These are phyloP conservation scores for Neonothopanus nambi DNA, from an alignment of 1,284 basidiomycete genomes.

Conservation along the genomic window DNA sequence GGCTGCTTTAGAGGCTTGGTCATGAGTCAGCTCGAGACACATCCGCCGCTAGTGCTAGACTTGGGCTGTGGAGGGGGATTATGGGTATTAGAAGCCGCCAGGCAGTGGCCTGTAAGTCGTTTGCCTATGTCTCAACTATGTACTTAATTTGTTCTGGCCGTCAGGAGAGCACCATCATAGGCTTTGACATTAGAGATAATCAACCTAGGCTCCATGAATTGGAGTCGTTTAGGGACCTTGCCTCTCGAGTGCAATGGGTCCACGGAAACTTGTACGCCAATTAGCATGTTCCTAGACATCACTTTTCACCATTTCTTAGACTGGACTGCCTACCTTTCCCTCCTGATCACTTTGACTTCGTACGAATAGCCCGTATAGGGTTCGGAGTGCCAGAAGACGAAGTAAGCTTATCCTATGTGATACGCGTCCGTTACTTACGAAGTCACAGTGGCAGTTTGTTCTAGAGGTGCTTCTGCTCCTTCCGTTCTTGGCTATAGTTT, in stretches of 20 bases:
- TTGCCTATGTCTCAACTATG: slow-evolving; percentile 2
- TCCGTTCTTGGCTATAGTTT: slow-evolving; percentile 12
- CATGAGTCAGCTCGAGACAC: slow-evolving; percentile 49
- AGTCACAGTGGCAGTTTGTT: slow-evolving; percentile 48
- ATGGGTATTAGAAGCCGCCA: slow-evolving; percentile 70
- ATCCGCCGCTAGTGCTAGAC: slow-evolving; percentile 61
- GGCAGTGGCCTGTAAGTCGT: slow-evolving; percentile 57
- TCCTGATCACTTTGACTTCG: slow-evolving; percentile 58
- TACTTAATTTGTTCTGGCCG: slow-evolving; percentile 9
- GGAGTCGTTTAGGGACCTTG: slow-evolving; percentile 37
- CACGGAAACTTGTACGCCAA: slow-evolving; percentile 62
- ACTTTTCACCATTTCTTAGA: slow-evolving; percentile 33
- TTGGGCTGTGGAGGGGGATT: slow-evolving; percentile 82
- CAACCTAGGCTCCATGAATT: slow-evolving; percentile 55
- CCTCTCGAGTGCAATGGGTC: slow-evolving; percentile 60
- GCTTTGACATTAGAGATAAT: slow-evolving; percentile 55
- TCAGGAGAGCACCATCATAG: slow-evolving; percentile 57
- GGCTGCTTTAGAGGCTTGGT: slow-evolving; percentile 51
- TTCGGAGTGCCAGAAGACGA: slow-evolving; percentile 72
- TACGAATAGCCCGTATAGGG: slow-evolving; percentile 61
- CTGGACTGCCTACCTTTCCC: slow-evolving; percentile 64
- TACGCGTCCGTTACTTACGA: slow-evolving; percentile 1
- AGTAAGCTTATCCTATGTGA: slow-evolving; percentile 34
- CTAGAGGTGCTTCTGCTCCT: slow-evolving; percentile 40
- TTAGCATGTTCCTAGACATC: neutral